phyloP scores from a whole-genome alignment of 805 yeast genomes.

The Saturnispora serradocipensis region DNA sequence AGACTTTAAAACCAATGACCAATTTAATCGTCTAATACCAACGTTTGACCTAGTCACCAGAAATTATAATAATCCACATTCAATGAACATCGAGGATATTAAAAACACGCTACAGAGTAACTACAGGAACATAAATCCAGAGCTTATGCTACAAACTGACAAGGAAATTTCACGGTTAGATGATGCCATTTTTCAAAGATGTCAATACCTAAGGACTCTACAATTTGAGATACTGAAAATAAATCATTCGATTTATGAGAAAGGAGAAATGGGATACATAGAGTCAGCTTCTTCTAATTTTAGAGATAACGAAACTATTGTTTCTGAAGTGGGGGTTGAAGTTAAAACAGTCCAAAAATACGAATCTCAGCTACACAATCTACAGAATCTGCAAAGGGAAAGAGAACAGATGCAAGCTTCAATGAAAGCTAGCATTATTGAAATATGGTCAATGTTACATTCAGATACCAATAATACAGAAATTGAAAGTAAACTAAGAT shows the following conservation, averaged over 20 bases:
- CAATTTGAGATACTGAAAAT: slow-evolving; percentile 1
- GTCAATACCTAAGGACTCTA: background rate
- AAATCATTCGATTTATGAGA: slow-evolving; percentile 7
- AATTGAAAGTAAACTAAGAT: slow-evolving; percentile 29
- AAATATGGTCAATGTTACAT: slow-evolving; percentile 36
- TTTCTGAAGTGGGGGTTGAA: slow-evolving; percentile 20
- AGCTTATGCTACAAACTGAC: slow-evolving; percentile 19
- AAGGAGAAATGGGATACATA: slow-evolving; percentile 6
- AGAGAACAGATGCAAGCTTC: slow-evolving; percentile 29
- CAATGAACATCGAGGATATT: slow-evolving; percentile 13
- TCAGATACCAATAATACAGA: slow-evolving; percentile 27
- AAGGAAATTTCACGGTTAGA: slow-evolving; percentile 23
- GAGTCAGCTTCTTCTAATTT: slow-evolving; percentile 4
- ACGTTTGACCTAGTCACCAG: slow-evolving; percentile 11
- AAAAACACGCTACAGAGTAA: slow-evolving; percentile 21
- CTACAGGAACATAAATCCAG: slow-evolving; percentile 22
- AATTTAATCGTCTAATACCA: slow-evolving; percentile 20
- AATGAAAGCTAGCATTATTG: slow-evolving; percentile 22
- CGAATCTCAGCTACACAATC: slow-evolving; percentile 6
- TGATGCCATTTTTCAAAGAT: slow-evolving; percentile 8
- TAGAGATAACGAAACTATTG: slow-evolving; percentile 14
- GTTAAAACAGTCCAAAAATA: slow-evolving; percentile 13
- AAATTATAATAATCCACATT: background rate
- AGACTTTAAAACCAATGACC: slow-evolving; percentile 11
- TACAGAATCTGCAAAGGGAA: slow-evolving; percentile 27